Evolutionary conservation across 208 protist genomes (phyloP).

Genomic region (Borovskyia barvae): DNA sequence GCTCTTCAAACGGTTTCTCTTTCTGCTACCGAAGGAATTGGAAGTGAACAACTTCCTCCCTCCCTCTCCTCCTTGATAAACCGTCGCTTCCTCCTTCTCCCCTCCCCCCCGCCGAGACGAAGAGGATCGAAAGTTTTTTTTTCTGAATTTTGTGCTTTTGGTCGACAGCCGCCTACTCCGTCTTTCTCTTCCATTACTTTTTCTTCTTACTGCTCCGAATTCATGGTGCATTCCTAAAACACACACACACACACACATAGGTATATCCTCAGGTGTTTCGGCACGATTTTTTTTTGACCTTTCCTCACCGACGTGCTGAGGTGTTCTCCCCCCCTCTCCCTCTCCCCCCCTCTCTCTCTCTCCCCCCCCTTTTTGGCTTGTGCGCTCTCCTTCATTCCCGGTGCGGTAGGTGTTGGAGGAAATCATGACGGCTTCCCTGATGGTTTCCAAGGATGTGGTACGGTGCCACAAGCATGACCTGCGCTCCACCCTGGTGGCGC

Average conservation of each 20-base stretch:
- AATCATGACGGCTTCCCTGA: neutral
- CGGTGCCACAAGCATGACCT: slow-evolving; percentile 5
- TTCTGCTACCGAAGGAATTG: no score
- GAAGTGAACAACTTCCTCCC: no score
- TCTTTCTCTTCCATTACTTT: slow-evolving; percentile 12
- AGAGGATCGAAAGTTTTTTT: neutral
- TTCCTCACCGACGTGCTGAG: no score
- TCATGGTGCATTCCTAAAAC: neutral
- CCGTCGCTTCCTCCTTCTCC: no score
- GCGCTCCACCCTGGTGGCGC: slow-evolving; percentile 9
- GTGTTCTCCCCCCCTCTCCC: neutral
- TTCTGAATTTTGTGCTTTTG: slow-evolving; percentile 4
- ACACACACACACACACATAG: neutral
- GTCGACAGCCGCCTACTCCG: neutral
- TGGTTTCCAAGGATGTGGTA: slow-evolving; percentile 6
- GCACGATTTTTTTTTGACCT: neutral
- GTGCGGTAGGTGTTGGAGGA: neutral
- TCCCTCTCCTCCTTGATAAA: no score
- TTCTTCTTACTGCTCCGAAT: no score
- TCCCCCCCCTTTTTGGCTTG: neutral
- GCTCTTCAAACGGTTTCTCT: no score
- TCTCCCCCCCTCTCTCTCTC: neutral
- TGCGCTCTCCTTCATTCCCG: neutral
- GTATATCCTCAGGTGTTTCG: neutral
- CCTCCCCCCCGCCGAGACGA: no score